Conservation (phyloP, 176 grass and related monocot species). For the Puccinellia tenuiflora region DNA sequence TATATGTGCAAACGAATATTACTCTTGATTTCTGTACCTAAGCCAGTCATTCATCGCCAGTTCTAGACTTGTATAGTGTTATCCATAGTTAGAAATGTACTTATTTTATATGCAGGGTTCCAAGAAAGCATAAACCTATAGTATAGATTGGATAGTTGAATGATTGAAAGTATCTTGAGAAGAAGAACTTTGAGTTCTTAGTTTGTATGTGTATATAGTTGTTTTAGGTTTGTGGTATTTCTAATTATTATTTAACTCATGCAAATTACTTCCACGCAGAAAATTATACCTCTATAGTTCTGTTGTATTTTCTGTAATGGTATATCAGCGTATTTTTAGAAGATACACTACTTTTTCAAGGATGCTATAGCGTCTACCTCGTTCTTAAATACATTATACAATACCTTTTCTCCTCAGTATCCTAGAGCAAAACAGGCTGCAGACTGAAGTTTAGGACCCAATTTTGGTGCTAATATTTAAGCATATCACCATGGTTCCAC, state of each 20-base stretch:
- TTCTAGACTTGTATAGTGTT: slow-evolving; percentile 1
- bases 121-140: neutral
- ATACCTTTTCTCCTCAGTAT: neutral
- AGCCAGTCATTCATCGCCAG: neutral
- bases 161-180: neutral
- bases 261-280: neutral
- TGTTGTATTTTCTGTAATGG: neutral
- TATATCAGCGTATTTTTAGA: neutral
- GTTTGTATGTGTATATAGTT: neutral
- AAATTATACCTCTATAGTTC: neutral
- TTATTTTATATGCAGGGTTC: neutral
- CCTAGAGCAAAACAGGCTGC: slow-evolving; percentile 1
- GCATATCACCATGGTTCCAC: neutral
- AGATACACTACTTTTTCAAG: neutral
- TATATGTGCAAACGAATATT: neutral
- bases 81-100: neutral
- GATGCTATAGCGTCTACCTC: slow-evolving; percentile 1
- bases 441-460: neutral
- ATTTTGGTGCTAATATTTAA: slow-evolving; percentile 10
- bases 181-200: neutral
- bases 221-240: neutral
- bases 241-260: neutral
- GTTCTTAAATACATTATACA: neutral
- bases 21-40: slow-evolving; percentile 7
- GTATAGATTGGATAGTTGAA: neutral